A percentile compares a stretch with the other conserved stretches of the same genome.
phyloP scores from a whole-genome alignment of 805 yeast genomes.

The Wickerhamiella parazyma region DNA sequence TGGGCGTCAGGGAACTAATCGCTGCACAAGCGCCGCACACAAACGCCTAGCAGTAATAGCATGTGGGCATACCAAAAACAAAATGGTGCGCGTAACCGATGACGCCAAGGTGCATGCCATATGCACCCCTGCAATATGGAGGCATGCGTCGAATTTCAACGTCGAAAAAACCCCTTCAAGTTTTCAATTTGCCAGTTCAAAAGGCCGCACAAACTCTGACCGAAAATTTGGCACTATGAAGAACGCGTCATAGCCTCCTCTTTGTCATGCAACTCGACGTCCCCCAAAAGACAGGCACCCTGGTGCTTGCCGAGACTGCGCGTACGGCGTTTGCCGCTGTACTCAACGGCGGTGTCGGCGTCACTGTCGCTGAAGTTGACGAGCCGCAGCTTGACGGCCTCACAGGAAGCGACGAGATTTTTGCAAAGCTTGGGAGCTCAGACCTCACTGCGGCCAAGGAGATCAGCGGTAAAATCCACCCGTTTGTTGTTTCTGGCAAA shows the following conservation, averaged over 20 bases:
- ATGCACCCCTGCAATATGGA: too few relatives aligned
- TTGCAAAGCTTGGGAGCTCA: constrained; percentile 28
- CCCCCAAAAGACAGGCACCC: constrained; percentile 16
- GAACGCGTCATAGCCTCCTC: neutral
- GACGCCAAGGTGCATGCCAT: too few relatives aligned
- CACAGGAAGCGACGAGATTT: constrained; percentile 31
- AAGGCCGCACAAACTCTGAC: too few relatives aligned
- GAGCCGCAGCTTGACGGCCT: constrained; percentile 14
- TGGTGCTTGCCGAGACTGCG: constrained; percentile 16
- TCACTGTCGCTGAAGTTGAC: constrained; percentile 20
- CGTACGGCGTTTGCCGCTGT: constrained; percentile 34
- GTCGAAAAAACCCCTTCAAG: too few relatives aligned
- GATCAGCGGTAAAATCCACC: constrained; percentile 10
- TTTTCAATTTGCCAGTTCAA: too few relatives aligned
- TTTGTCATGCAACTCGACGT: constrained; percentile 14
- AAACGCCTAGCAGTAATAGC: too few relatives aligned
- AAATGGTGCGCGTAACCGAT: too few relatives aligned
- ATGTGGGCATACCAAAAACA: too few relatives aligned
- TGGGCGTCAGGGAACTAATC: too few relatives aligned
- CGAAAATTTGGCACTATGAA: neutral
- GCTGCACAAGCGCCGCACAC: too few relatives aligned
- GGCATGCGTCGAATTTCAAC: too few relatives aligned
- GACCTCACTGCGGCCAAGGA: constrained; percentile 27
- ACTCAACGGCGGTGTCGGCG: constrained; percentile 22
- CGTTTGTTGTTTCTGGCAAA: constrained; percentile 14